Evolutionary conservation across 805 yeast species (phyloP).

Genomic region (Ogataea wickerhamii): DNA sequence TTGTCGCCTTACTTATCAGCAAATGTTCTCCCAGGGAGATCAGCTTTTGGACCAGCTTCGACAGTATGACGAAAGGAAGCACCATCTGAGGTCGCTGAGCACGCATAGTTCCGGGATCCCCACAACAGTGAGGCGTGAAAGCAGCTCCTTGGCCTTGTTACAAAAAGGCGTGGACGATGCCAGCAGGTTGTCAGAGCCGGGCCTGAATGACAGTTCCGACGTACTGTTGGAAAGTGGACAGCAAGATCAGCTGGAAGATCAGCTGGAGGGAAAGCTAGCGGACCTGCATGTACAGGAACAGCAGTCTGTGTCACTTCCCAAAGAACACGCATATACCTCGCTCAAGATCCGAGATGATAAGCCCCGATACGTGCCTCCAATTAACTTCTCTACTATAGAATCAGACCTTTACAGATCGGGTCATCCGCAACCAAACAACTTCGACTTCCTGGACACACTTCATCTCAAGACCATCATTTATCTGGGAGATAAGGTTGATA

Average conservation of each 20-base stretch:
- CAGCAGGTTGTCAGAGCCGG: neutral
- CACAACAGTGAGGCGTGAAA: conserved; percentile 3
- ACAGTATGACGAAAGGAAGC: conserved; percentile 31
- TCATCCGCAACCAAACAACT: conserved; percentile 86
- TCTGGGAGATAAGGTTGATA: conserved; percentile 71
- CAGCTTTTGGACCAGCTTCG: conserved; percentile 33
- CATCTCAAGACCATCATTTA: conserved; percentile 77
- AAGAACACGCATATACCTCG: conserved; percentile 28
- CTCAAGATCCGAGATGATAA: conserved; percentile 29
- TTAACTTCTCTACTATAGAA: conserved; percentile 85
- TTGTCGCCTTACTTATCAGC: too few relatives aligned
- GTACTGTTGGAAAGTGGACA: neutral
- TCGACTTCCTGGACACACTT: conserved; percentile 68
- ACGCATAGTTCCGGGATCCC: conserved; percentile 11
- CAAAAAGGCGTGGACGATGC: neutral
- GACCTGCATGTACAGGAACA: neutral
- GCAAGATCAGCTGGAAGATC: neutral
- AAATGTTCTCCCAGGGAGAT: conserved; percentile 33
- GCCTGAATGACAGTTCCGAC: neutral
- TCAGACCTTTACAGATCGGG: conserved; percentile 88
- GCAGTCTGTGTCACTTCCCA: neutral
- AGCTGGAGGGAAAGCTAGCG: neutral
- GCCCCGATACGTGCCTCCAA: conserved; percentile 72
- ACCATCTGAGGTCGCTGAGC: conserved; percentile 17
- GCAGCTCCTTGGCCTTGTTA: conserved; percentile 3